phyloP scores from a whole-genome alignment of 768 basidiomycete species.

The Mycena olivaceomarginata region DNA sequence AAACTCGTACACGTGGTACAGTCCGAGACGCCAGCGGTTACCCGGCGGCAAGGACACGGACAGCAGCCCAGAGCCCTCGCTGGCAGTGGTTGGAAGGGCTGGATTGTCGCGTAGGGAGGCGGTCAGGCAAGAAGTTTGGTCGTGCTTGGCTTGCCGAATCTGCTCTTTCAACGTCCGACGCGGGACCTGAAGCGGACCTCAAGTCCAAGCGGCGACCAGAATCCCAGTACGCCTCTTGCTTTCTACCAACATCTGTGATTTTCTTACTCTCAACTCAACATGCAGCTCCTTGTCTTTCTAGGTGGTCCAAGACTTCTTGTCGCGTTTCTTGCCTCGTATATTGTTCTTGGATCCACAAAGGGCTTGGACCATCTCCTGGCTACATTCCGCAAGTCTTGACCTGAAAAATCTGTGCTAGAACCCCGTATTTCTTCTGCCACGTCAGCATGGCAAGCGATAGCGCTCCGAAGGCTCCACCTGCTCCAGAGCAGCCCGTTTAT shows the following conservation, averaged over 20 bases:
- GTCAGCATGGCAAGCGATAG: conserved; percentile 33
- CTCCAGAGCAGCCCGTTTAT: conserved; percentile 32
- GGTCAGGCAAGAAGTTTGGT: neutral
- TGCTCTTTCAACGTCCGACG: conserved; percentile 27
- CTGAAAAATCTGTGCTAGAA: neutral
- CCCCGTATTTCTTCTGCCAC: neutral
- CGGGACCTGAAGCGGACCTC: conserved; percentile 35
- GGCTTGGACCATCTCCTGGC: neutral
- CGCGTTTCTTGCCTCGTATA: neutral
- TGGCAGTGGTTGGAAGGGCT: neutral
- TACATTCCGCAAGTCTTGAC: neutral
- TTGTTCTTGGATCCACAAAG: neutral
- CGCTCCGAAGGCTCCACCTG: conserved; percentile 15
- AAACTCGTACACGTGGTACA: neutral
- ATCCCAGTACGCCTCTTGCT: conserved; percentile 14
- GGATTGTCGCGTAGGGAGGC: neutral
- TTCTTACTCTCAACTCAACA: conserved; percentile 5
- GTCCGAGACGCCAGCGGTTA: neutral
- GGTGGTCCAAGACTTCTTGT: neutral
- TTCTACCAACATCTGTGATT: conserved; percentile 20
- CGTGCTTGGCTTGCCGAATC: conserved; percentile 22
- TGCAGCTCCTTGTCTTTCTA: conserved; percentile 13
- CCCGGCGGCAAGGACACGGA: conserved; percentile 4
- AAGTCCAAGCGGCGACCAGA: conserved; percentile 33
- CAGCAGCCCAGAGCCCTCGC: neutral